Percentiles rank a stretch among this genome's conserved stretches.
Conservation (phyloP, 2,329 filamentous ascomycete species). For the Apiospora pterosperma region DNA sequence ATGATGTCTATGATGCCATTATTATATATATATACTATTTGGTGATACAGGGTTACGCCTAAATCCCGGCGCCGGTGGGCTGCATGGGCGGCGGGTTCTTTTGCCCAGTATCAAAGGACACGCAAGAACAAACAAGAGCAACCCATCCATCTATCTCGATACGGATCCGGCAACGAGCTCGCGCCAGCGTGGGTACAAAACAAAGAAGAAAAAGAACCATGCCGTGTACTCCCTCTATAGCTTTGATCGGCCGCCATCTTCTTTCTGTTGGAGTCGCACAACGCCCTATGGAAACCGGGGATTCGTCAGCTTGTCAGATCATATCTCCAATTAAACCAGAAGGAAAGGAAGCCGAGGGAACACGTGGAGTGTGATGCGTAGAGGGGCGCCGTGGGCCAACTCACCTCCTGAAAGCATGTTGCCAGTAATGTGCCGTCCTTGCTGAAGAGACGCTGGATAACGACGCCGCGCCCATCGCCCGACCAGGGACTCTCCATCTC, state of each 20-base stretch:
- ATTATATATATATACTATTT: neutral
- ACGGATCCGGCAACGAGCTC: too few relatives aligned
- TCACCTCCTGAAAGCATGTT: conserved; percentile 76
- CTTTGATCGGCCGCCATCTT: conserved; percentile 15
- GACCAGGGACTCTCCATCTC: conserved; percentile 82
- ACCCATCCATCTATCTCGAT: neutral
- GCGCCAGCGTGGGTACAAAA: neutral
- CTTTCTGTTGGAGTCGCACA: conserved; percentile 23
- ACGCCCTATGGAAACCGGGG: conserved; percentile 22
- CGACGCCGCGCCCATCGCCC: conserved; percentile 72
- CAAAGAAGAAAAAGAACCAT: neutral
- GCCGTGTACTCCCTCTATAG: conserved; percentile 10
- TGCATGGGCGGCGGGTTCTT: neutral
- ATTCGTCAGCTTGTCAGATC: neutral
- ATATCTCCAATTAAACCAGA: neutral
- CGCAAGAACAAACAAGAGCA: neutral
- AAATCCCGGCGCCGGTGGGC: neutral
- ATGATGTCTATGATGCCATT: neutral
- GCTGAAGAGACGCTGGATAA: conserved; percentile 71
- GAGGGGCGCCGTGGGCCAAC: conserved; percentile 16
- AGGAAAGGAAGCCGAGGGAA: neutral
- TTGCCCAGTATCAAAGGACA: neutral
- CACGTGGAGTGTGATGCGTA: neutral
- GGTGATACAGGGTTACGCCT: neutral
- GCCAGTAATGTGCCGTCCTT: conserved; percentile 70